These are phyloP conservation scores for Serendipita sp. DNA, from an alignment of 1,284 basidiomycete genomes.

Conservation along the genomic window DNA sequence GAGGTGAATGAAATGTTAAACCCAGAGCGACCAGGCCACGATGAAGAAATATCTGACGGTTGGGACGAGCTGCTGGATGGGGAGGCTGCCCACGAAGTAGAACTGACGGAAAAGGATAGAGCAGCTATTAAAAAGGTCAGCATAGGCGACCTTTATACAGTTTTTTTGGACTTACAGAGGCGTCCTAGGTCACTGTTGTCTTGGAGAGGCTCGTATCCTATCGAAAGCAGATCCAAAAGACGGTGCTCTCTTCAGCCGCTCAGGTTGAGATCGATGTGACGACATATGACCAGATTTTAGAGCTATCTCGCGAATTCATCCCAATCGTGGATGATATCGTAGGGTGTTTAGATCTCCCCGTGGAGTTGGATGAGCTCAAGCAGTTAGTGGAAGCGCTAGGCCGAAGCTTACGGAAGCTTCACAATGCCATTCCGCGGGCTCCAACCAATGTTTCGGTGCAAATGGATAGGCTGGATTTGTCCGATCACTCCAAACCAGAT, in stretches of 20 bases:
- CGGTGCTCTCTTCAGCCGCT: neutral
- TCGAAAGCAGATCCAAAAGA: neutral
- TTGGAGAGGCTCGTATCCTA: neutral
- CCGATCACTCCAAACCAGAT: too few species aligned
- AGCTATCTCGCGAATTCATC: neutral
- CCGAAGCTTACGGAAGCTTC: neutral
- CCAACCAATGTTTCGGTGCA: too few species aligned
- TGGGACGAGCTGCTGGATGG: slow-evolving; percentile 53
- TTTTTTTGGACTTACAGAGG: neutral
- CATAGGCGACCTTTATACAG: neutral
- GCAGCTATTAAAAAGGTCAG: slow-evolving; percentile 3
- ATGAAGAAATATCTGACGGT: slow-evolving; percentile 25
- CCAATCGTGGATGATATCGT: neutral
- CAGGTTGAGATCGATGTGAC: neutral
- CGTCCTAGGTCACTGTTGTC: neutral
- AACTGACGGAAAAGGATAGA: neutral
- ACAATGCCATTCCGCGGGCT: neutral
- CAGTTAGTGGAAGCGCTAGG: neutral
- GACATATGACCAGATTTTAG: neutral
- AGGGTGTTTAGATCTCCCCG: neutral
- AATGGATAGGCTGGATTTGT: too few species aligned
- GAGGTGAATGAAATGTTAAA: slow-evolving; percentile 43
- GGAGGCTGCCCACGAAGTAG: neutral
- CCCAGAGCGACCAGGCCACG: slow-evolving; percentile 21
- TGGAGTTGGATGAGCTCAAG: neutral